Conservation (phyloP, 2,329 filamentous ascomycete species). For the Stagonosporopsis chrysanthemi region DNA sequence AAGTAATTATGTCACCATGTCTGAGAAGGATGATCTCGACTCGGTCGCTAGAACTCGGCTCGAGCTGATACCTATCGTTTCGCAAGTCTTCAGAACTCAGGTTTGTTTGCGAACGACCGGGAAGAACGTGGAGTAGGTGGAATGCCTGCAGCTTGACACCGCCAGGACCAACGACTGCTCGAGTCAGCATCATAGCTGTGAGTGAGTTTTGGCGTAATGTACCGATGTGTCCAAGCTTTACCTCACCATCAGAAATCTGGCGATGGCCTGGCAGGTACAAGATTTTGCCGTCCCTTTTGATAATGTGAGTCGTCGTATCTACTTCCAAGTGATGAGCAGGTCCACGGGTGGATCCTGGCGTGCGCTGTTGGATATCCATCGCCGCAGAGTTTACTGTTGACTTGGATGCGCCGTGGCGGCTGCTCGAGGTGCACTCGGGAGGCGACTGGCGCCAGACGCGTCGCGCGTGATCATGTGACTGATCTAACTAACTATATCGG, state of each 20-base stretch:
- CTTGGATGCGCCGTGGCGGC: slow-evolving; percentile 26
- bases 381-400: background rate
- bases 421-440: background rate
- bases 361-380: slow-evolving; percentile 15
- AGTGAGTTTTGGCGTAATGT: slow-evolving; percentile 1
- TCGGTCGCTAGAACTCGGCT: slow-evolving; percentile 19
- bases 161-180: slow-evolving; percentile 27
- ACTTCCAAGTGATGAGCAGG: background rate
- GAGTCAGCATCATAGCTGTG: slow-evolving; percentile 2
- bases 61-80: slow-evolving; percentile 30
- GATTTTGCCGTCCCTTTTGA: background rate
- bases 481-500: slow-evolving; percentile 1
- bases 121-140: slow-evolving; percentile 27
- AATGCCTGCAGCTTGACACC: slow-evolving; percentile 41
- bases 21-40: slow-evolving; percentile 42
- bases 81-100: slow-evolving; percentile 1
- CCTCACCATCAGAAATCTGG: background rate
- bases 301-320: background rate
- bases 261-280: slow-evolving; percentile 5
- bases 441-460: slow-evolving; percentile 20
- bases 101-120: background rate
- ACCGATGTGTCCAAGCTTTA: slow-evolving; percentile 31
- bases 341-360: background rate
- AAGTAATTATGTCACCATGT: slow-evolving; percentile 35
- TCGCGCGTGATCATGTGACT: slow-evolving; percentile 21